phyloP scores from a whole-genome alignment of 768 basidiomycete species.

The Boletellus sp. region DNA sequence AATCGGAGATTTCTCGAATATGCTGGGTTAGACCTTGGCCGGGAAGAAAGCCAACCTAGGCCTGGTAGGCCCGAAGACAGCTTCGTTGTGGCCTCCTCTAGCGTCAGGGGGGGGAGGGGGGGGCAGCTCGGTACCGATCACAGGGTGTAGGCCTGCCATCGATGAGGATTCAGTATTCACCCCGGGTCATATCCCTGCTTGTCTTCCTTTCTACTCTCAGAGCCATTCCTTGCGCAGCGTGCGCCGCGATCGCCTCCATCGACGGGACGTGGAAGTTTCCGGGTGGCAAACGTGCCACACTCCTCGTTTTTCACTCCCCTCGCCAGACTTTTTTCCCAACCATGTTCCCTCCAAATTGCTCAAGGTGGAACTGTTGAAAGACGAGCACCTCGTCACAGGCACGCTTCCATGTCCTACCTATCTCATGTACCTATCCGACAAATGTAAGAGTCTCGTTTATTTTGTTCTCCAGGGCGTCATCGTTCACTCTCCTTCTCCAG shows the following conservation, averaged over 20 bases:
- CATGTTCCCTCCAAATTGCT: not conserved
- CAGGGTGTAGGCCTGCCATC: not conserved
- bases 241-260: constrained; percentile 21
- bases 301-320: constrained; percentile 26
- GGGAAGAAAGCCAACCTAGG: constrained; percentile 5
- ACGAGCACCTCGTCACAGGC: constrained; percentile 24
- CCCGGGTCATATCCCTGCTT: too few relatives aligned
- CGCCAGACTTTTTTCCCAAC: constrained; percentile 14
- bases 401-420: constrained; percentile 26
- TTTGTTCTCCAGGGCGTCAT: not conserved
- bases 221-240: constrained; percentile 8
- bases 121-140: constrained; percentile 9
- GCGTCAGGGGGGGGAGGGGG: constrained; percentile 6
- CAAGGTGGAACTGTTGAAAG: constrained; percentile 7
- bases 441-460: not conserved
- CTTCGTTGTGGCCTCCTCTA: constrained; percentile 16
- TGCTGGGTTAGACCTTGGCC: not conserved
- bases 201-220: not conserved
- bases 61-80: constrained; percentile 6
- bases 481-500: not conserved
- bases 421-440: constrained; percentile 23
- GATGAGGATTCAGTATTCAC: not conserved
- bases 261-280: constrained; percentile 29
- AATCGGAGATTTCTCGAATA: constrained; percentile 1
- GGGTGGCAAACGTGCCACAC: constrained; percentile 22